These are phyloP conservation scores for Gelatoporia subvermispora DNA, from an alignment of 768 basidiomycete genomes.

Conservation along the genomic window DNA sequence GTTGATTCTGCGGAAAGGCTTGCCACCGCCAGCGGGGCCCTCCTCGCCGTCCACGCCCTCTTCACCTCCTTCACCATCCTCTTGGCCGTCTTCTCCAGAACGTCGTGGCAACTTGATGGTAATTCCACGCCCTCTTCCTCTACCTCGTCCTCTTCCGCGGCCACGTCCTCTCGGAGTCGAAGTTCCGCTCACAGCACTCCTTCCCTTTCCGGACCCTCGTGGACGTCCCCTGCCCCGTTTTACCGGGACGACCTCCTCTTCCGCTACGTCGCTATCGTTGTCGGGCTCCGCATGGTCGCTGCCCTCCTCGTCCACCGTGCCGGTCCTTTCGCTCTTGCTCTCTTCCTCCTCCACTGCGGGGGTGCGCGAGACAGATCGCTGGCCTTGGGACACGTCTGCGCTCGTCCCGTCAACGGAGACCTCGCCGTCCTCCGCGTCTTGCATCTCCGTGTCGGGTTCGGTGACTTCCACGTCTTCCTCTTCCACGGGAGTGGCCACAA, in stretches of 20 bases:
- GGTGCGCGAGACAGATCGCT: slow-evolving; percentile 14
- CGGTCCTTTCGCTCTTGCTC: slow-evolving; percentile 9
- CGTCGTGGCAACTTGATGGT: slow-evolving; percentile 27
- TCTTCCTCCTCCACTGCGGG: slow-evolving; percentile 3
- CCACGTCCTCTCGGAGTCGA: slow-evolving; percentile 19
- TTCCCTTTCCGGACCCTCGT: slow-evolving; percentile 23
- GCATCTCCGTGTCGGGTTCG: slow-evolving; percentile 13
- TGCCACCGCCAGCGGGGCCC: slow-evolving; percentile 40
- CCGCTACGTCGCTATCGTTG: slow-evolving; percentile 8
- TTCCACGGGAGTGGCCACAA: slow-evolving; percentile 6
- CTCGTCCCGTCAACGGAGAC: slow-evolving; percentile 32
- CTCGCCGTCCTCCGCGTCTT: slow-evolving; percentile 19
- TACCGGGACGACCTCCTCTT: slow-evolving; percentile 14
- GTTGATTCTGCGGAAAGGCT: slow-evolving; percentile 69
- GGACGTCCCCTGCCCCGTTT: slow-evolving; percentile 17
- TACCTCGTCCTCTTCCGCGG: slow-evolving; percentile 26
- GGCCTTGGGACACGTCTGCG: slow-evolving; percentile 26
- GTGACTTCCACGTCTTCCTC: slow-evolving; percentile 21
- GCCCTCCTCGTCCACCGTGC: slow-evolving; percentile 19
- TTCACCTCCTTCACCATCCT: slow-evolving; percentile 33
- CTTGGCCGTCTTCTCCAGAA: slow-evolving; percentile 36
- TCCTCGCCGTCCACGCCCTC: slow-evolving; percentile 32
- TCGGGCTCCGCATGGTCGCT: slow-evolving; percentile 30
- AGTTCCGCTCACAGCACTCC: slow-evolving; percentile 17
- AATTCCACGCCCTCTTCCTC: slow-evolving; percentile 23